Conservation (phyloP, 345 rosid species). For the Eucalyptus victrix region DNA sequence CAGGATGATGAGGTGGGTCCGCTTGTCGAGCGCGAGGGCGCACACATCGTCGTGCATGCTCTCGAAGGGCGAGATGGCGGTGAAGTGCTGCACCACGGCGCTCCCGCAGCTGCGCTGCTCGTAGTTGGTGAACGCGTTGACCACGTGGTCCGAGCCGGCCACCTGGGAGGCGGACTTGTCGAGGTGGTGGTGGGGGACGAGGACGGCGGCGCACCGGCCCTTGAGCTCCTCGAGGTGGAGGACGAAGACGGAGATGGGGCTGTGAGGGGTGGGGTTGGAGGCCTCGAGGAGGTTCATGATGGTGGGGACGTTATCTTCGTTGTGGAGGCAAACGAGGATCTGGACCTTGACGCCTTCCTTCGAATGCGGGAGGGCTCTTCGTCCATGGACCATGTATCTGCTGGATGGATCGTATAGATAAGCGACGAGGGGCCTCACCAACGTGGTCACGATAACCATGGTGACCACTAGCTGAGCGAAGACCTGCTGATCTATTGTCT, state of each 20-base stretch:
- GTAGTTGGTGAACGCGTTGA: conserved; percentile 10
- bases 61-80: conserved; percentile 43
- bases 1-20: conserved; percentile 28
- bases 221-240: conserved; percentile 16
- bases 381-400: conserved; percentile 1
- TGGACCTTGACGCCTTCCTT: conserved; percentile 3
- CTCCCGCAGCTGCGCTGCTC: background rate
- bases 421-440: background rate
- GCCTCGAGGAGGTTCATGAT: conserved; percentile 11
- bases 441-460: conserved; percentile 3
- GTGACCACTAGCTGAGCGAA: background rate
- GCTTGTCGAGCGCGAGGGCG: conserved; percentile 47
- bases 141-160: background rate
- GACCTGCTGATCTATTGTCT: background rate
- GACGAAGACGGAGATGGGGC: conserved; percentile 2
- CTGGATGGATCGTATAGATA: conserved; percentile 15
- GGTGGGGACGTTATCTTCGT: conserved; percentile 1
- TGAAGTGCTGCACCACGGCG: conserved; percentile 20
- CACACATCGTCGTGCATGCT: conserved; percentile 64
- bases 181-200: background rate
- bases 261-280: conserved; percentile 4
- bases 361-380: conserved; percentile 6
- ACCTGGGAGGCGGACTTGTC: background rate
- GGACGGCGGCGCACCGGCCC: conserved; percentile 12
- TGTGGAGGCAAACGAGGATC: conserved; percentile 12